A percentile compares a stretch with the other conserved stretches of the same genome.
phyloP scores from a whole-genome alignment of 169 alveolate species.

The Cryptosporidium bovis region DNA sequence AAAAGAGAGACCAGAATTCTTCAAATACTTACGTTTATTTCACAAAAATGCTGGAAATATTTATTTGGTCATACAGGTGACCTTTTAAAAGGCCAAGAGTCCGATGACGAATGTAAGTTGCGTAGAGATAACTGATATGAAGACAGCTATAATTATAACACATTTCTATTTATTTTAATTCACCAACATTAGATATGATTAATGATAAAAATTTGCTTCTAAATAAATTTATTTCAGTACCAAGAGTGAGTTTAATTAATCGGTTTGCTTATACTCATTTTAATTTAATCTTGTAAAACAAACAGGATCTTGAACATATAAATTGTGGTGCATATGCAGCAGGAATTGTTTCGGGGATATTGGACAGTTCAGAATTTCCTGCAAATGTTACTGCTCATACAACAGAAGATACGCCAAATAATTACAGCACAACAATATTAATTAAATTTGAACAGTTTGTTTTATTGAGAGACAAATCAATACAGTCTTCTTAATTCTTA shows the following conservation, averaged over 20 bases:
- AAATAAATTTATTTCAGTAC: conserved; percentile 81
- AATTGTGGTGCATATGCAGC: conserved; percentile 87
- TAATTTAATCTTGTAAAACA: not conserved
- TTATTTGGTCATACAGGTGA: conserved; percentile 85
- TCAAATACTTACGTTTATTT: conserved; percentile 80
- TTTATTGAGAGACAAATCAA: conserved; percentile 49
- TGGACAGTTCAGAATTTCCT: conserved; percentile 85
- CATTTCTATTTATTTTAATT: not conserved
- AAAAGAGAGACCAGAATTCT: conserved; percentile 80
- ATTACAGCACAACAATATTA: conserved; percentile 81
- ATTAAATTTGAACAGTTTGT: conserved; percentile 77
- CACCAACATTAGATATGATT: conserved; percentile 77
- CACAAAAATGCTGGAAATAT: conserved; percentile 82
- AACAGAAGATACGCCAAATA: conserved; percentile 78
- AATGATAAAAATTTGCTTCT: conserved; percentile 82
- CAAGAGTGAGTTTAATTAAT: conserved; percentile 72
- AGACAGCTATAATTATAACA: too few species aligned
- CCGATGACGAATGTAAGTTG: conserved; percentile 81
- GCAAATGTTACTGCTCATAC: conserved; percentile 88
- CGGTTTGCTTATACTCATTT: too few species aligned
- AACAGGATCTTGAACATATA: conserved; percentile 81
- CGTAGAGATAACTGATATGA: not conserved
- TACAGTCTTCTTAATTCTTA: conserved; percentile 20
- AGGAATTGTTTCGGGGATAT: conserved; percentile 84
- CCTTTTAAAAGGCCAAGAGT: conserved; percentile 84